These are phyloP conservation scores for Nepenthes alata DNA, from an alignment of 179 eudicot genomes.

Conservation along the genomic window DNA sequence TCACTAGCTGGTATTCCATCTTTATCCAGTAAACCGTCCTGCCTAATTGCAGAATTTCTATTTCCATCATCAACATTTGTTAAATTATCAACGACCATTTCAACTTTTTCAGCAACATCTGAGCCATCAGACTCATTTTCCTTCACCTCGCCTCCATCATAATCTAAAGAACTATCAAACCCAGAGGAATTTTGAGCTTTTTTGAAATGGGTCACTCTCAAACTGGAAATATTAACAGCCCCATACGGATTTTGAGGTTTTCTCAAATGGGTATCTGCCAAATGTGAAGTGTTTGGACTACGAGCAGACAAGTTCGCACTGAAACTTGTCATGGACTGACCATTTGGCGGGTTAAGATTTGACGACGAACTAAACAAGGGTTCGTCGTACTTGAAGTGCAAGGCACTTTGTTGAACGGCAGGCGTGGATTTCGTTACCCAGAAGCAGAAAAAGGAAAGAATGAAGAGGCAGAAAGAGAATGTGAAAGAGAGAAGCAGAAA, in stretches of 20 bases:
- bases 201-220: constrained; percentile 12
- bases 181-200: constrained; percentile 17
- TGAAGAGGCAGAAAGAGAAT: constrained; percentile 34
- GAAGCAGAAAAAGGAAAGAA: constrained; percentile 41
- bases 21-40: constrained; percentile 3
- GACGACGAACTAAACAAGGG: constrained; percentile 18
- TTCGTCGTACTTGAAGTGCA: constrained; percentile 16
- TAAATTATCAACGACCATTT: constrained; percentile 1
- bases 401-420: constrained; percentile 23
- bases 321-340: constrained; percentile 19
- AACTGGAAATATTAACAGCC: constrained; percentile 9
- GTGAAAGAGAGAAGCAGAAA: constrained; percentile 42
- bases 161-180: constrained; percentile 10
- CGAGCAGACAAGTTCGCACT: constrained; percentile 11
- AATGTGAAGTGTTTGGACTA: constrained; percentile 13
- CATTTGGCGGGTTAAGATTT: constrained; percentile 16
- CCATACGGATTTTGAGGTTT: constrained; percentile 17
- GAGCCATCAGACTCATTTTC: constrained; percentile 5
- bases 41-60: constrained; percentile 5
- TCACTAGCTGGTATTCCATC: constrained; percentile 7
- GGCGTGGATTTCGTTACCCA: constrained; percentile 36
- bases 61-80: constrained; percentile 8
- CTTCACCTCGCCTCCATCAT: constrained; percentile 8
- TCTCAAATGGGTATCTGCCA: constrained; percentile 21
- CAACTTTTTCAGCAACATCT: constrained; percentile 1